These are phyloP conservation scores for Stipa capillata DNA, from an alignment of 176 grass and related monocot species.

Conservation along the genomic window DNA sequence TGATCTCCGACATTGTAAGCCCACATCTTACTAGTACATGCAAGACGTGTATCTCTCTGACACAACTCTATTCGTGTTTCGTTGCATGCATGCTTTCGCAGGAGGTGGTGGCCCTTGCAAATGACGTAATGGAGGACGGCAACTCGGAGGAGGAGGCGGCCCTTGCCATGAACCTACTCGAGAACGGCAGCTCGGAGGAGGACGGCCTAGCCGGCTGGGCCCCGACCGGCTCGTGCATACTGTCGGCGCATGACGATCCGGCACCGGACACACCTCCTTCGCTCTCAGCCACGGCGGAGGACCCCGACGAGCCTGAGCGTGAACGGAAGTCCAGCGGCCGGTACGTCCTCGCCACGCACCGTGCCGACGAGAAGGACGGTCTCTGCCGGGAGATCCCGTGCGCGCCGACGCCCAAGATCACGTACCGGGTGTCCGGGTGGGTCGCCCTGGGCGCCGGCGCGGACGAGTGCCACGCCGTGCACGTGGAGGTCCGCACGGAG, in stretches of 20 bases:
- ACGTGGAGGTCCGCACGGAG: slow-evolving; percentile 16
- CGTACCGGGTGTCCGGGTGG: slow-evolving; percentile 60
- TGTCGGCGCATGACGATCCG: slow-evolving; percentile 14
- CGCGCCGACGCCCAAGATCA: slow-evolving; percentile 20
- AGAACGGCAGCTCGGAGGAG: neutral
- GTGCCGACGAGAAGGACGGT: slow-evolving; percentile 42
- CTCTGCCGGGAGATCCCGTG: slow-evolving; percentile 15
- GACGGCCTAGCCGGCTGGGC: slow-evolving; percentile 40
- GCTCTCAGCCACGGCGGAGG: neutral
- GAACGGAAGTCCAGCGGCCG: slow-evolving; percentile 29
- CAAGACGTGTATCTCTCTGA: neutral
- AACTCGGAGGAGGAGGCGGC: neutral
- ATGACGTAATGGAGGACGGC: neutral
- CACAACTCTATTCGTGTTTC: neutral
- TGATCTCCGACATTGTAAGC: neutral
- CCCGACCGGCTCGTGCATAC: slow-evolving; percentile 31
- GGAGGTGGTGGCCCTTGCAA: neutral
- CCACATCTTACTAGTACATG: too few relatives aligned
- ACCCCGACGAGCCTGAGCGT: neutral
- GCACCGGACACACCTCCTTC: neutral
- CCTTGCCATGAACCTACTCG: slow-evolving; percentile 24
- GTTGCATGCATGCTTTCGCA: neutral
- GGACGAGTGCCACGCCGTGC: slow-evolving; percentile 16
- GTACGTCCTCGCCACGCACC: slow-evolving; percentile 31
- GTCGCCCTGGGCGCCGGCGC: neutral